Conservation (phyloP, 176 grass and related monocot genomes). For the Phoenix roebelenii region DNA sequence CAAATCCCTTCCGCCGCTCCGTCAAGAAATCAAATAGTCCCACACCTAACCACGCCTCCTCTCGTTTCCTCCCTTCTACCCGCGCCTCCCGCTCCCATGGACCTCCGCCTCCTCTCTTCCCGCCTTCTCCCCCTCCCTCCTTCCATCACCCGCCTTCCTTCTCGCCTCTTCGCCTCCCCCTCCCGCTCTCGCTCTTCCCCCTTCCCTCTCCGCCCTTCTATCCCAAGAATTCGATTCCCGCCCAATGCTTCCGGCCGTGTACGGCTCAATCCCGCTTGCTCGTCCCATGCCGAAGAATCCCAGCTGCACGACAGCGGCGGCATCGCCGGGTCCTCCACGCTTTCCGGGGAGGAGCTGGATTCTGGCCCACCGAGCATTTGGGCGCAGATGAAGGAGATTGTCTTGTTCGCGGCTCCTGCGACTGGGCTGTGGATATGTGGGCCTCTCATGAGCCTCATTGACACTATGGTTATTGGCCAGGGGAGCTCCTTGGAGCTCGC, state of each 20-base stretch:
- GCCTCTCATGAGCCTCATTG: constrained; percentile 95
- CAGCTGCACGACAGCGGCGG: neutral
- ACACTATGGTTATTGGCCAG: constrained; percentile 94
- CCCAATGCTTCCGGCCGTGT: constrained; percentile 5
- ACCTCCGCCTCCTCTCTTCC: constrained; percentile 27
- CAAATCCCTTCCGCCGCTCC: too few species aligned
- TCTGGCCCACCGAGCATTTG: constrained; percentile 28
- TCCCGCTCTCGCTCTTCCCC: neutral
- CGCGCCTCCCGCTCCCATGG: neutral
- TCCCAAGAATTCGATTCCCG: neutral
- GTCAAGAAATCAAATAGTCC: too few species aligned
- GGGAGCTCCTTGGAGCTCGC: constrained; percentile 72
- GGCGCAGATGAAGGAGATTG: constrained; percentile 61
- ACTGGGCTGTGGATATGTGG: constrained; percentile 77
- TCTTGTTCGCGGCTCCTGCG: constrained; percentile 60
- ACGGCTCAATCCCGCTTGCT: neutral
- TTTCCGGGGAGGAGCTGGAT: neutral
- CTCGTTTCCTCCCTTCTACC: too few species aligned
- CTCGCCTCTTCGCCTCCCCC: constrained; percentile 1
- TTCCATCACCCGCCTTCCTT: neutral
- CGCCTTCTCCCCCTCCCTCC: neutral
- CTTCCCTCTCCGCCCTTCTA: neutral
- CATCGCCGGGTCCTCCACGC: neutral
- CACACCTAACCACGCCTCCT: too few species aligned
- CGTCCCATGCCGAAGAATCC: neutral